Evolutionary conservation across 2,329 filamentous ascomycete species (phyloP).

Genomic region (Dendryphion nanum): DNA sequence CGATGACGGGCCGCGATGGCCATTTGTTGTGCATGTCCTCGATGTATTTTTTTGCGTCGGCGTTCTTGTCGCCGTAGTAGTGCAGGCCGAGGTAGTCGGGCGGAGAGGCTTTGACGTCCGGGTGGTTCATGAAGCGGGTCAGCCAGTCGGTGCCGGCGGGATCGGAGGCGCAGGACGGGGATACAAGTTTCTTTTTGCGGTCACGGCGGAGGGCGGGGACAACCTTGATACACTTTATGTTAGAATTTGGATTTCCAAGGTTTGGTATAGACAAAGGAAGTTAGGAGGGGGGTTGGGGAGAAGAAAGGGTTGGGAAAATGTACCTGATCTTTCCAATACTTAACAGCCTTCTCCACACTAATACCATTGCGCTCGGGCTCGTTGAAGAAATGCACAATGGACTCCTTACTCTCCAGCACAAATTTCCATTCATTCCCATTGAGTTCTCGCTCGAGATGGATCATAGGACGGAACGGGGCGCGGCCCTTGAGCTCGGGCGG

Average conservation of each 20-base stretch:
- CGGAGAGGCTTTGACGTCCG: slow-evolving; percentile 26
- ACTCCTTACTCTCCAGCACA: slow-evolving; percentile 24
- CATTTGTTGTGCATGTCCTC: slow-evolving; percentile 38
- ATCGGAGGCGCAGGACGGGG: slow-evolving; percentile 42
- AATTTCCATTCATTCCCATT: slow-evolving; percentile 41
- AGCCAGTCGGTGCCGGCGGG: slow-evolving; percentile 43
- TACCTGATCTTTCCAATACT: slow-evolving; percentile 41
- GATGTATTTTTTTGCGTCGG: slow-evolving; percentile 39
- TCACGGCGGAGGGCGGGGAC: slow-evolving; percentile 34
- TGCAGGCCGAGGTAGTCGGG: slow-evolving; percentile 48
- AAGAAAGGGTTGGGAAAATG: too few relatives aligned
- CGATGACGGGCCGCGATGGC: slow-evolving; percentile 35
- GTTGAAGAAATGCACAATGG: slow-evolving; percentile 49
- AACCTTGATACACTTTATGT: slow-evolving; percentile 4
- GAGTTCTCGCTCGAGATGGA: slow-evolving; percentile 40
- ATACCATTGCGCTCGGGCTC: slow-evolving; percentile 45
- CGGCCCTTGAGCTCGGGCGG: slow-evolving; percentile 39
- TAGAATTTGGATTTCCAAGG: not conserved
- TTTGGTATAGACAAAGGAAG: not conserved
- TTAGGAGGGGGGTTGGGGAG: too few relatives aligned
- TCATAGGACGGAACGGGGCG: slow-evolving; percentile 44
- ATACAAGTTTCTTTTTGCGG: slow-evolving; percentile 37
- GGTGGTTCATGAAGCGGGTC: slow-evolving; percentile 41
- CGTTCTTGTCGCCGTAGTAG: slow-evolving; percentile 41
- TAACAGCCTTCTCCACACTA: slow-evolving; percentile 35